Evolutionary conservation across 1,284 basidiomycete genomes (phyloP).

Genomic region (Heterobasidion annosum): DNA sequence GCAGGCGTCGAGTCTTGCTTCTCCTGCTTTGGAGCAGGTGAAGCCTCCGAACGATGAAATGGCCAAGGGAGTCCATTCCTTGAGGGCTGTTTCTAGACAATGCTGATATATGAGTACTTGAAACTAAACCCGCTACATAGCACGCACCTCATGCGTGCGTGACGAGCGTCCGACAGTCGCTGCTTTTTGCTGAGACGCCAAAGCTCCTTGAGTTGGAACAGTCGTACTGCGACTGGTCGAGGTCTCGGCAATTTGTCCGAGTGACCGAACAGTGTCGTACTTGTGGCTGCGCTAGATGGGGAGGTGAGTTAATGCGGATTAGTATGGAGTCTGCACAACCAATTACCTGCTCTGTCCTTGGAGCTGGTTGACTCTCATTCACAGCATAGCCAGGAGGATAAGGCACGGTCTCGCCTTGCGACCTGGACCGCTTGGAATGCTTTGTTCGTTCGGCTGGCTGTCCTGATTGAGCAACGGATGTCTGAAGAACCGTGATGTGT

Average conservation of each 20-base stretch:
- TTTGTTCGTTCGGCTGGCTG: constrained; percentile 3
- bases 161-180: not conserved
- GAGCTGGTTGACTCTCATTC: constrained; percentile 8
- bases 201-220: not conserved
- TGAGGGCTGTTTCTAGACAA: not conserved
- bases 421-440: constrained; percentile 5
- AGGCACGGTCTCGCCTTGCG: constrained; percentile 8
- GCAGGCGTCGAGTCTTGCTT: not conserved
- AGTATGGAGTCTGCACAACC: no score
- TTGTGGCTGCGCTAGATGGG: not conserved
- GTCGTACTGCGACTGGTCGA: not conserved
- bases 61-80: not conserved
- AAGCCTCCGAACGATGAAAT: constrained; percentile 5
- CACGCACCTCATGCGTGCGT: constrained; percentile 11
- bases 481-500: constrained; percentile 4
- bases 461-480: not conserved
- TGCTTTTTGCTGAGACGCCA: not conserved
- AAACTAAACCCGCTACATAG: constrained; percentile 1
- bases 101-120: not conserved
- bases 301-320: not conserved
- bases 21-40: constrained; percentile 4
- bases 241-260: not conserved
- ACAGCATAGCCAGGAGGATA: constrained; percentile 13
- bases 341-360: constrained; percentile 10
- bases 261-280: not conserved